phyloP scores from a whole-genome alignment of 257 asterid genomes.

The Scutellaria minor region DNA sequence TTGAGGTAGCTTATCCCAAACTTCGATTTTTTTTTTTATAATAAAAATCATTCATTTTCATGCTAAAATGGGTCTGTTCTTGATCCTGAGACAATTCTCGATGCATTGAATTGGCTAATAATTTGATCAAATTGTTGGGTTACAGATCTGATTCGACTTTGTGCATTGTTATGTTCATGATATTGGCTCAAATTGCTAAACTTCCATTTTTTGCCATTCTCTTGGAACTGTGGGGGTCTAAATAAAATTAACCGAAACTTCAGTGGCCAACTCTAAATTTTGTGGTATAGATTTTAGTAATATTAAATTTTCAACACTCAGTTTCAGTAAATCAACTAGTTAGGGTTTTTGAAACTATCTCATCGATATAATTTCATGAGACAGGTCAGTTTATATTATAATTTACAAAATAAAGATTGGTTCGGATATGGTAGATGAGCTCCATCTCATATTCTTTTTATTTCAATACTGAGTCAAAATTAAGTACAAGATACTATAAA shows the following conservation, averaged over 20 bases:
- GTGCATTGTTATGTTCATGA: not conserved
- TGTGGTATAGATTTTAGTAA: too few relatives aligned
- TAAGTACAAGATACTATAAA: not conserved
- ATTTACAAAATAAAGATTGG: too few relatives aligned
- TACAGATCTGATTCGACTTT: not conserved
- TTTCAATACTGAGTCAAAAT: too few relatives aligned
- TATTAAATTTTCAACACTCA: too few relatives aligned
- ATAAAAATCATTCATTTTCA: not conserved
- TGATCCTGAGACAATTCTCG: not conserved
- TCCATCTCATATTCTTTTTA: too few relatives aligned
- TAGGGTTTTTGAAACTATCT: too few relatives aligned
- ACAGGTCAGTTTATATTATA: too few relatives aligned
- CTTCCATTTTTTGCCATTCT: too few relatives aligned
- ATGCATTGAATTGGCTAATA: slow-evolving; percentile 3
- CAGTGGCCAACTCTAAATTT: too few relatives aligned
- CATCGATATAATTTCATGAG: too few relatives aligned
- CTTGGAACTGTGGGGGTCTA: not conserved
- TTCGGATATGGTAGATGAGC: too few relatives aligned
- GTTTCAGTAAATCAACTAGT: too few relatives aligned
- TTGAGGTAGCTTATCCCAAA: not conserved
- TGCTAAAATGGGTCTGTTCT: not conserved
- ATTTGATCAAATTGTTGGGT: not conserved
- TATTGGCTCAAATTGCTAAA: not conserved
- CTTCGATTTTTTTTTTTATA: not conserved
- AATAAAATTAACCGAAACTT: not conserved